Evolutionary conservation across 306 rosid genomes (phyloP).

Genomic region (Malus asiatica): DNA sequence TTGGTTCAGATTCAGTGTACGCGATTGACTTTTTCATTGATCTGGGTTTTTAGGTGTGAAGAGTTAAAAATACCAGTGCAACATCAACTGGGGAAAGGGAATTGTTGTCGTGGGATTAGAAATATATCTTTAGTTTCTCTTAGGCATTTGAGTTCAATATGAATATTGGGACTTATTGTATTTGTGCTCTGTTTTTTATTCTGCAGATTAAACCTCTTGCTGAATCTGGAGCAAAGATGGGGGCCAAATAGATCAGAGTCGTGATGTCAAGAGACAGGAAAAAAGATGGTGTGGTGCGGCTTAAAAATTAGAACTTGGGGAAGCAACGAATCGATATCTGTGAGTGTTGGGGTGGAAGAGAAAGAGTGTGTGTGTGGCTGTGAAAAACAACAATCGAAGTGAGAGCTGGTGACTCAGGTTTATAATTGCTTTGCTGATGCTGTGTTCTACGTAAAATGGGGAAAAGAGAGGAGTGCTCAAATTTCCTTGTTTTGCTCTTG

Average conservation of each 20-base stretch:
- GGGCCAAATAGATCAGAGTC: no score
- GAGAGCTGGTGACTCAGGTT: background rate
- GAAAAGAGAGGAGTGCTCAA: constrained; percentile 35
- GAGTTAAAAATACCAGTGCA: constrained; percentile 43
- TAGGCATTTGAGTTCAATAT: no score
- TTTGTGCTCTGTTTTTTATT: no score
- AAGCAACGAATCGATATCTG: background rate
- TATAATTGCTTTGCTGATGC: constrained; percentile 29
- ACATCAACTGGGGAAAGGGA: constrained; percentile 25
- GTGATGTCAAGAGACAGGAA: no score
- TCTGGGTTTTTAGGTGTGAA: constrained; percentile 46
- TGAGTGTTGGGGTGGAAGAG: background rate
- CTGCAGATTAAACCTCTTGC: no score
- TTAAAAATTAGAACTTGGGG: background rate
- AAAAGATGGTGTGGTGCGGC: background rate
- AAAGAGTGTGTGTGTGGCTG: background rate
- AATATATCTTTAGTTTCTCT: no score
- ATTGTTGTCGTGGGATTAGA: no score
- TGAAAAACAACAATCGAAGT: constrained; percentile 1
- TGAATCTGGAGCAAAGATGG: no score
- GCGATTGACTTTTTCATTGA: background rate
- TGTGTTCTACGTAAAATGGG: constrained; percentile 67
- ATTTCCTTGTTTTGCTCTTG: no score
- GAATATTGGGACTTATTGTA: no score
- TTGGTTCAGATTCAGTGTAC: background rate